Base-by-base conservation (phyloP, 2,329 filamentous ascomycete genomes). In the Ceratocystis papillata region DNA sequence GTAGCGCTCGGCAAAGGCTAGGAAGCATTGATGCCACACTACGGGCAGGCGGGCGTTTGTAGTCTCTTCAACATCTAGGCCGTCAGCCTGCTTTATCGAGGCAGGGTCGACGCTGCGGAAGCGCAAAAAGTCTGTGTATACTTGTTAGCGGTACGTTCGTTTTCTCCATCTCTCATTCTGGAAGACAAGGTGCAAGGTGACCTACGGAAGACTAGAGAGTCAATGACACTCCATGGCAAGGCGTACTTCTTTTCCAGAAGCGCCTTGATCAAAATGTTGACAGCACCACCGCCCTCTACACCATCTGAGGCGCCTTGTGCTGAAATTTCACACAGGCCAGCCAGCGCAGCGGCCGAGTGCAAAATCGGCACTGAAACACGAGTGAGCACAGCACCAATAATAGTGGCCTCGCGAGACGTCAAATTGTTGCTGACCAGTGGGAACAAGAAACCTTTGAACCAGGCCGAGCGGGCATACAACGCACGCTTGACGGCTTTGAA, bases 221-320 rank as follows among this genome's bases (percentile, higher is more conserved):
- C 94, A 62, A 99, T 86, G 65, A 96, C 93, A 76, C 96, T 93
- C 78, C 89, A 96, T 0, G 93, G 94, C 10, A 99, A 80, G 0
- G 94, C 94, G 71, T 99, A 97, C 74, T 95, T 95, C 82, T 99
- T 99, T 76, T 96, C 93, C 3, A 99, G 79, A 46, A 99, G 82
- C 0, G 90, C 86, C 73, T 90, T 90, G 77, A 99, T 96, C 76
- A 99, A 95, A 71, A 96, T 88, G 76, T 96, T 97, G 69, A 92
- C 94, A 3, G 92, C 88, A 60, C 93, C 93, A 20, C 91, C 92
- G 59, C 89, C 89, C 75, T 96, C 93, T 4, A 87, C 88, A 66
- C 91, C 85, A 22, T 86, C 85, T 7, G 87, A 87, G 28, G 91
- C 90, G 75, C 96, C 90, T 73, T 96, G 88, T 0, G 93, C 92